Base-by-base conservation (phyloP, 139 green algal genomes). In the Eudorina sp. region DNA sequence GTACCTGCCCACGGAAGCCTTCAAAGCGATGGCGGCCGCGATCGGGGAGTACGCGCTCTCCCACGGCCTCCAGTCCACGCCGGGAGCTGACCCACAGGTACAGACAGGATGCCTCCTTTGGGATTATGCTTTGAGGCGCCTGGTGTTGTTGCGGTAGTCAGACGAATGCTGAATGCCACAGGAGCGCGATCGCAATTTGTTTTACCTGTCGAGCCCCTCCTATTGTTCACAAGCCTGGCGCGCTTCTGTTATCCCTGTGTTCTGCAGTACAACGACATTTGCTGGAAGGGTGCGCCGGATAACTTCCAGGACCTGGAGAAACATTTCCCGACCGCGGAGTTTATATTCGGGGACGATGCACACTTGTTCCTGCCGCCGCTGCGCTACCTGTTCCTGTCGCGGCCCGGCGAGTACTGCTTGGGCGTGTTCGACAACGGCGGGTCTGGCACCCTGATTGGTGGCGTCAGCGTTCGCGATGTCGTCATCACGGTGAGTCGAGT, bases 401-500 rank as follows among this genome's bases (percentile, higher is more conserved):
- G 92, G 51, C 51, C 55, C 0, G 94, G 92, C 19, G 94, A 94
- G 64, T 98, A 98, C 86, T 99, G 97, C 93, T 85, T 99, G 72
- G 97, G 97, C 19, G 60, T 99, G 0, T 98, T 99, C 86, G 95
- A 98, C 91, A 99, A 99, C 84, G 92, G 89, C 1, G 36, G 73
- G 7, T 46, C 86, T 41, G 97, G 97, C 23, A 97, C 95, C 4
- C 91, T 99, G 11, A 90, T 99, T 13, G 97, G 97, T 21, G 97
- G 95, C 80, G 97, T 98, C 58, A 93, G 93, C 4, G 95, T 97
- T 73, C 94, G 96, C 19, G 95, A 98, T 77, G 92, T 97, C 4
- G 72, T 98, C 8, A 93, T 98, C 38, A 93, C 94, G 89, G 94
- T 96, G 75, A 64, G 89, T 23, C 27, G 46, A n/a, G n/a, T n/a